phyloP scores from a whole-genome alignment of 2,329 filamentous ascomycete species.

The Ophiostoma novo-ulmi region DNA sequence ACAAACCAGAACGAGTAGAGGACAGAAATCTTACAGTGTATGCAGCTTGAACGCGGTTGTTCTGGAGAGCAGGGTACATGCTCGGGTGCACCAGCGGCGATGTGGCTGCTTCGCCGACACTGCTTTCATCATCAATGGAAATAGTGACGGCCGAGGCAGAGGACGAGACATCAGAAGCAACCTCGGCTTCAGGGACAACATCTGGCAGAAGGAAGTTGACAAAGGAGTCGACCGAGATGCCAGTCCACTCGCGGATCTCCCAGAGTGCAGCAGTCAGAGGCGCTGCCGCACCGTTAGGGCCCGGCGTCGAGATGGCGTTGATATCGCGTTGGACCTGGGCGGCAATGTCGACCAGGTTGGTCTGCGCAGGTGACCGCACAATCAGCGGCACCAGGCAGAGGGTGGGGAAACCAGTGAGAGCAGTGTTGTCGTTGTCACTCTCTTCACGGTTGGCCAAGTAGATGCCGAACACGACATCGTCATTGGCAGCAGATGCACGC shows the following conservation, averaged over 20 bases:
- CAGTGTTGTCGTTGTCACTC: slow-evolving; percentile 29
- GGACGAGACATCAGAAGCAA: background rate
- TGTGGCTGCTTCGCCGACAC: background rate
- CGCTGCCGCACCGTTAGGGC: slow-evolving; percentile 33
- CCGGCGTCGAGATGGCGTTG: slow-evolving; percentile 50
- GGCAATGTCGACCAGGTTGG: slow-evolving; percentile 48
- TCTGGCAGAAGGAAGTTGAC: slow-evolving; percentile 69
- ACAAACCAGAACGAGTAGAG: no score
- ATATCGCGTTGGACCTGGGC: slow-evolving; percentile 63
- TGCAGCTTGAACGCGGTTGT: slow-evolving; percentile 31
- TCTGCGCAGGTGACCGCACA: slow-evolving; percentile 39
- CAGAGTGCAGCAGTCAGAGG: slow-evolving; percentile 59
- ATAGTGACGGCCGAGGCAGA: background rate
- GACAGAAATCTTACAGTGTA: slow-evolving; percentile 28
- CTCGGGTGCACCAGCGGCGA: slow-evolving; percentile 19
- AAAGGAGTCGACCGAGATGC: slow-evolving; percentile 63
- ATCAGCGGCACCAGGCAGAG: slow-evolving; percentile 72
- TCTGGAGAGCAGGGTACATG: slow-evolving; percentile 26
- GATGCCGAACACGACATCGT: slow-evolving; percentile 62
- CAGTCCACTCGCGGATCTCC: slow-evolving; percentile 72
- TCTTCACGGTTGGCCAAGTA: slow-evolving; percentile 74
- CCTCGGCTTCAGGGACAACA: background rate
- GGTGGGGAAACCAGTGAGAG: slow-evolving; percentile 57
- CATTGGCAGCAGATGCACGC: background rate
- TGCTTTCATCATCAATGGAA: background rate